A percentile compares a stretch with the other conserved stretches of the same genome.
phyloP scores from a whole-genome alignment of 2,329 filamentous ascomycete species.

The Tolypocladium paradoxum region DNA sequence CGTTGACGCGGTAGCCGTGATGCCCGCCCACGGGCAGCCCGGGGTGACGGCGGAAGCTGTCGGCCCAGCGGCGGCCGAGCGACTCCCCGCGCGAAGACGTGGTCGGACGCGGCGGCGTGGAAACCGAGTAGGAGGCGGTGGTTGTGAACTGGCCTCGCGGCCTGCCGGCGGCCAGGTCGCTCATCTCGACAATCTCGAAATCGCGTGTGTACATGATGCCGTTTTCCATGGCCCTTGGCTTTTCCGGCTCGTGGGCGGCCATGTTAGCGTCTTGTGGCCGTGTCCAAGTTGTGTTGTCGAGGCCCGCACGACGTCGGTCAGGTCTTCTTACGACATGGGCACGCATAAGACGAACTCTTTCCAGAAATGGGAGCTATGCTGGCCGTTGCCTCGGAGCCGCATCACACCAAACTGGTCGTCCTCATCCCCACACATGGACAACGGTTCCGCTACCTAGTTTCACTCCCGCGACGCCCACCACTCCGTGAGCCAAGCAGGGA shows the following conservation, averaged over 20 bases:
- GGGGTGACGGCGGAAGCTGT: slow-evolving; percentile 48
- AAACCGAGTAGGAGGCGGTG: slow-evolving; percentile 6
- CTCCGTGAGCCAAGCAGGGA: background rate
- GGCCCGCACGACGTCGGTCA: background rate
- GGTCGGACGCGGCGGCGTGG: background rate
- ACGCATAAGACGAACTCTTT: background rate
- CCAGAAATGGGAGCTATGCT: background rate
- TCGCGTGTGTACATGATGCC: slow-evolving; percentile 9
- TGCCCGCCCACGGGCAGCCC: slow-evolving; percentile 26
- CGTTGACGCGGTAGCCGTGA: slow-evolving; percentile 11
- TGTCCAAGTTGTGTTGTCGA: background rate
- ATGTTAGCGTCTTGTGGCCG: background rate
- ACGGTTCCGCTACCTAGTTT: background rate
- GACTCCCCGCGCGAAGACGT: slow-evolving; percentile 2
- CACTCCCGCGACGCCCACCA: no score
- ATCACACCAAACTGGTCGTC: background rate
- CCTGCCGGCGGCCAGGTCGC: slow-evolving; percentile 1
- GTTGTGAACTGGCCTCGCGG: slow-evolving; percentile 2
- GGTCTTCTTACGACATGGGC: background rate
- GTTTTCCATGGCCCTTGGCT: slow-evolving; percentile 4
- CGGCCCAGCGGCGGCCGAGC: slow-evolving; percentile 26
- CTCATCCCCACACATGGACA: background rate
- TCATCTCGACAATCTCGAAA: slow-evolving; percentile 10
- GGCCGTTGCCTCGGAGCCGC: background rate
- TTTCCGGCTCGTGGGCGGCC: slow-evolving; percentile 2